phyloP scores from a whole-genome alignment of 2,329 filamentous ascomycete species.

The Tolypocladium pustulatum region DNA sequence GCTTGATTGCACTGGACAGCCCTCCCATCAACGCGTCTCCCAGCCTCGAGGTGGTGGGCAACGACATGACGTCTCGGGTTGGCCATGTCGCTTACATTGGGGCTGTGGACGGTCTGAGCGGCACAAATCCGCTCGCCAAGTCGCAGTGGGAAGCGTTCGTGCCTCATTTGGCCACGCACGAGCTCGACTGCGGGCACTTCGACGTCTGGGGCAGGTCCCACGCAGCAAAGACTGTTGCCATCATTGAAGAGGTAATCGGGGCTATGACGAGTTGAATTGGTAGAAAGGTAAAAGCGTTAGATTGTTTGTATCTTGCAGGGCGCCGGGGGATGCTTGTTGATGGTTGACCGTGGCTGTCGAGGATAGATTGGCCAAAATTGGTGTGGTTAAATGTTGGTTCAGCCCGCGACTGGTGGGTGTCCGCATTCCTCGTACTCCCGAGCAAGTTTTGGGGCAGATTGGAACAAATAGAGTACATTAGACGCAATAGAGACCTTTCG shows the following conservation, averaged over 20 bases:
- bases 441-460: background rate
- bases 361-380: background rate
- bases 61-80: background rate
- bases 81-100: background rate
- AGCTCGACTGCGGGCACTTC: background rate
- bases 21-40: background rate
- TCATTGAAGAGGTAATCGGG: background rate
- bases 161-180: background rate
- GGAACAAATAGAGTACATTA: too few species aligned
- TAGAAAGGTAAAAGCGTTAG: background rate
- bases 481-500: background rate
- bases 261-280: background rate
- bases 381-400: background rate
- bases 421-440: background rate
- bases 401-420: background rate
- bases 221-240: background rate
- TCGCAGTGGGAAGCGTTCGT: background rate
- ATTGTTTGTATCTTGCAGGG: background rate
- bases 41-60: background rate
- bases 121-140: background rate
- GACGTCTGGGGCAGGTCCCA: background rate
- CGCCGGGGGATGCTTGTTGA: too few species aligned
- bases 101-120: background rate
- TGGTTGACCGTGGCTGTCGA: background rate
- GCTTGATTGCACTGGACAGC: conserved; percentile 1